Conservation (phyloP, 768 basidiomycete species). For the Lactarius deliciosus region DNA sequence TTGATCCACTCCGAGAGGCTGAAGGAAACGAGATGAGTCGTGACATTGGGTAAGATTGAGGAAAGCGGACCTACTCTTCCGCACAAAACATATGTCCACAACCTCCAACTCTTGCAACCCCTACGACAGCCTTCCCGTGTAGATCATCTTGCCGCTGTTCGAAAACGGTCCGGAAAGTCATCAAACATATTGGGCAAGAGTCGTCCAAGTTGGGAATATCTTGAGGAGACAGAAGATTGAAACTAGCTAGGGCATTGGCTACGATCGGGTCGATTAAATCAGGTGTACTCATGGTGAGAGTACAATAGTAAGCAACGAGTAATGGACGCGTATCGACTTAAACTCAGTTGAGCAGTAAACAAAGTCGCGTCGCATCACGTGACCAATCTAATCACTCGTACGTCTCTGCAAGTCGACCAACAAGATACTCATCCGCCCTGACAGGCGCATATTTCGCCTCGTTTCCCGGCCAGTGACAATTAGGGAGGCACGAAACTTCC, state of each 20-base stretch:
- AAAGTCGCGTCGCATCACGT: constrained; percentile 30
- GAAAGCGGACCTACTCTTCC: constrained; percentile 50
- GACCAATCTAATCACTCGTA: constrained; percentile 38
- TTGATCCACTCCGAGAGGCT: constrained; percentile 70
- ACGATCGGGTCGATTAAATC: constrained; percentile 15
- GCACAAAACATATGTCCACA: constrained; percentile 72
- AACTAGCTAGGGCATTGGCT: constrained; percentile 14
- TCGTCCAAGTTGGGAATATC: constrained; percentile 42
- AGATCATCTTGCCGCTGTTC: constrained; percentile 27
- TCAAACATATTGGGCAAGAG: constrained; percentile 65
- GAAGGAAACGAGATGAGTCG: neutral
- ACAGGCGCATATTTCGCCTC: constrained; percentile 66
- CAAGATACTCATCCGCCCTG: constrained; percentile 74
- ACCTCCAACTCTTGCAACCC: constrained; percentile 55
- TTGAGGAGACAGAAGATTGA: constrained; percentile 17
- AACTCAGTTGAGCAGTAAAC: constrained; percentile 23
- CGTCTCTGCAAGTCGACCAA: constrained; percentile 62
- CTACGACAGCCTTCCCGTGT: constrained; percentile 33
- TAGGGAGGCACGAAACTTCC: constrained; percentile 69
- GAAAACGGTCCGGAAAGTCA: constrained; percentile 49
- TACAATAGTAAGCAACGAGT: neutral
- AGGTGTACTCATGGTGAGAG: constrained; percentile 10
- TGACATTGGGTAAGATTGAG: constrained; percentile 3
- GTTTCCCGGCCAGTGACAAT: constrained; percentile 50
- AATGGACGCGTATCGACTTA: constrained; percentile 1